These are phyloP conservation scores for Heterobasidion parviporum DNA, from an alignment of 1,284 basidiomycete species.

Conservation along the genomic window DNA sequence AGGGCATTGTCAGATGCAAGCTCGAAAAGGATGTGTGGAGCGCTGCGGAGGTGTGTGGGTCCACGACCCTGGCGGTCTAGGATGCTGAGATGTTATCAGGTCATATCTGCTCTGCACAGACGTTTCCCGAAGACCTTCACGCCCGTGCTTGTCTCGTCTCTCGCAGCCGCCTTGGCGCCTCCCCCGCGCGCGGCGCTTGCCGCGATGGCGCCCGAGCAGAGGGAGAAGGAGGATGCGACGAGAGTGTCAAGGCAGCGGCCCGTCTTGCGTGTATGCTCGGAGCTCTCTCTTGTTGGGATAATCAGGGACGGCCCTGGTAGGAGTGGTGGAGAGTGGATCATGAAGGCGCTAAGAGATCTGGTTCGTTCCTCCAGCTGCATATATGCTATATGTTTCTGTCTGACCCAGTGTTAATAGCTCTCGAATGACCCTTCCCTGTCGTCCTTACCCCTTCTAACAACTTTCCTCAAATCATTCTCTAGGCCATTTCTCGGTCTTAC, in stretches of 20 bases:
- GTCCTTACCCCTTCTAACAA: slow-evolving; percentile 77
- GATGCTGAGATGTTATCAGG: slow-evolving; percentile 32
- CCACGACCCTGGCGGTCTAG: background rate
- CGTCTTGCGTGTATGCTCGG: slow-evolving; percentile 80
- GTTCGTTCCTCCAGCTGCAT: slow-evolving; percentile 35
- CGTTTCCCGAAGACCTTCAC: slow-evolving; percentile 82
- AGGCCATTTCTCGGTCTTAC: slow-evolving; percentile 73
- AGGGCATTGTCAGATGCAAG: slow-evolving; percentile 82
- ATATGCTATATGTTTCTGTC: slow-evolving; percentile 4
- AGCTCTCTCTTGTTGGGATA: slow-evolving; percentile 83
- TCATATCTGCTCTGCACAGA: slow-evolving; percentile 84
- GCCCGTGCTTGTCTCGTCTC: slow-evolving; percentile 55
- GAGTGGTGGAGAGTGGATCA: slow-evolving; percentile 82
- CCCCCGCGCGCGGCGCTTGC: slow-evolving; percentile 53
- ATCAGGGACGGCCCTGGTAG: slow-evolving; percentile 57
- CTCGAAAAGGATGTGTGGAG: slow-evolving; percentile 87
- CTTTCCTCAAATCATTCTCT: slow-evolving; percentile 80
- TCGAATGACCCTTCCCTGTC: slow-evolving; percentile 82
- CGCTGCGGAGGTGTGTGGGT: slow-evolving; percentile 73
- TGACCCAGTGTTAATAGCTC: slow-evolving; percentile 40
- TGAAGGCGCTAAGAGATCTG: slow-evolving; percentile 75
- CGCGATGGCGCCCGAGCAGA: slow-evolving; percentile 67
- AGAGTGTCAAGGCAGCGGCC: slow-evolving; percentile 80
- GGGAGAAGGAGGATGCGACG: slow-evolving; percentile 87
- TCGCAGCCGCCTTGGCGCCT: slow-evolving; percentile 62